Conservation (phyloP, 1,139 yeast species). For the Candida buenavistaensis region DNA sequence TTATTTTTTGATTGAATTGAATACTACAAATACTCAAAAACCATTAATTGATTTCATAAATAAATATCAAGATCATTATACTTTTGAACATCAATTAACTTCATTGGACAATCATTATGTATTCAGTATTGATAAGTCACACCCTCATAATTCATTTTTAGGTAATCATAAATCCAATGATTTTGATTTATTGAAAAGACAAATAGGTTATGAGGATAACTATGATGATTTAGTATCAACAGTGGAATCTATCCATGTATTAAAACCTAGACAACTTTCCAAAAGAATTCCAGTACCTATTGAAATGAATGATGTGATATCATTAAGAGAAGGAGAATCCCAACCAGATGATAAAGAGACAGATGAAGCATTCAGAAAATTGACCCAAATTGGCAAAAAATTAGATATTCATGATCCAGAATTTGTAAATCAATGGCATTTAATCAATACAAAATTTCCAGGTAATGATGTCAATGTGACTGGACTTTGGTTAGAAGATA, state of each 20-base stretch:
- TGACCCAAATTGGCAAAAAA: conserved; percentile 43
- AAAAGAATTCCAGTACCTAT: conserved; percentile 47
- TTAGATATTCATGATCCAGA: conserved; percentile 77
- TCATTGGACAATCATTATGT: conserved; percentile 63
- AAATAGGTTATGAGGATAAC: conserved; percentile 23
- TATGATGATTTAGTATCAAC: conserved; percentile 30
- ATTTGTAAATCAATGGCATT: conserved; percentile 87
- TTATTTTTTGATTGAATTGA: conserved; percentile 62
- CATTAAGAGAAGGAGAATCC: neutral
- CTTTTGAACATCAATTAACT: conserved; percentile 58
- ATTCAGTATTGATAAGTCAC: conserved; percentile 50
- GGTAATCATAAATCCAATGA: conserved; percentile 38
- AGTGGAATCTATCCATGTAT: conserved; percentile 45
- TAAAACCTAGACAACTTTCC: conserved; percentile 47
- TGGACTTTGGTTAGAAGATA: conserved; percentile 80
- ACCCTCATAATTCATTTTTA: conserved; percentile 33
- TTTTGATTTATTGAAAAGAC: conserved; percentile 27
- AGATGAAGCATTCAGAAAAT: conserved; percentile 12
- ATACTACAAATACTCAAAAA: conserved; percentile 27
- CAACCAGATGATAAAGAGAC: conserved; percentile 1
- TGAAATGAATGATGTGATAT: conserved; percentile 14
- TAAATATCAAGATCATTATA: conserved; percentile 33
- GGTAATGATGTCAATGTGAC: conserved; percentile 88
- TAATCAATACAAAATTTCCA: conserved; percentile 66
- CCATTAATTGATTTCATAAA: conserved; percentile 34